phyloP scores from a whole-genome alignment of 805 yeast genomes.

The Wickerhamiella qilinensis region DNA sequence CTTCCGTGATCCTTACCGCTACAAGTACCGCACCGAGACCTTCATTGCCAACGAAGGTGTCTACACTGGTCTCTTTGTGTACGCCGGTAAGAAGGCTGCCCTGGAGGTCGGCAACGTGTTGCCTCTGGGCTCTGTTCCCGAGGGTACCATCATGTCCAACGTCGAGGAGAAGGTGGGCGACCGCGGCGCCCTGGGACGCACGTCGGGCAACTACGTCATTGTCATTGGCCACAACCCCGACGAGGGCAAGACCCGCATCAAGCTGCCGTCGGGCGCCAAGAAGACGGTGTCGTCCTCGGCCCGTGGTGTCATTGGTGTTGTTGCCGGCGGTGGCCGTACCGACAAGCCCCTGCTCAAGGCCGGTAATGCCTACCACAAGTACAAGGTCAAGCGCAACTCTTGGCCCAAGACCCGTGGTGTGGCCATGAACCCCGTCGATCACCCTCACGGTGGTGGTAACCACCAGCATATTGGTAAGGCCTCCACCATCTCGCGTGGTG shows the following conservation, averaged over 20 bases:
- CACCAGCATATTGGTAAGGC: slow-evolving; percentile 99
- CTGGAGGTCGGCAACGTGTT: slow-evolving; percentile 86
- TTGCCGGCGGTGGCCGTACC: slow-evolving; percentile 99
- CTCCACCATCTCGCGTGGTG: slow-evolving; percentile 97
- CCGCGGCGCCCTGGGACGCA: slow-evolving; percentile 99
- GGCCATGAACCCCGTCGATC: slow-evolving; percentile 99
- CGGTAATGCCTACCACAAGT: slow-evolving; percentile 99
- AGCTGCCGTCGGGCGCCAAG: slow-evolving; percentile 98
- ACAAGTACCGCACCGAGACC: slow-evolving; percentile 94
- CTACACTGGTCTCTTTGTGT: slow-evolving; percentile 97
- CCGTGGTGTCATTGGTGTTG: slow-evolving; percentile 99
- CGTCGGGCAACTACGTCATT: slow-evolving; percentile 99
- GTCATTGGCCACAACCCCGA: slow-evolving; percentile 99
- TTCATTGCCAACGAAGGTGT: slow-evolving; percentile 99
- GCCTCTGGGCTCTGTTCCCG: slow-evolving; percentile 95
- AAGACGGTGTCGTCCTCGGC: slow-evolving; percentile 89
- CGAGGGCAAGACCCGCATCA: slow-evolving; percentile 97
- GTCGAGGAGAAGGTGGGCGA: slow-evolving; percentile 98
- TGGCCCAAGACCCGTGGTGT: slow-evolving; percentile 99
- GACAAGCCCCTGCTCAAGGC: slow-evolving; percentile 99
- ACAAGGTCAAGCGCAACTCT: slow-evolving; percentile 98
- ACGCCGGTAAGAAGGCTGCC: slow-evolving; percentile 98
- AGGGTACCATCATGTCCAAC: slow-evolving; percentile 97
- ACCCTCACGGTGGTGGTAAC: slow-evolving; percentile 99
- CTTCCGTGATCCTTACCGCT: slow-evolving; percentile 99